Conservation (phyloP, 768 basidiomycete species). For the Suillus cothurnatus region DNA sequence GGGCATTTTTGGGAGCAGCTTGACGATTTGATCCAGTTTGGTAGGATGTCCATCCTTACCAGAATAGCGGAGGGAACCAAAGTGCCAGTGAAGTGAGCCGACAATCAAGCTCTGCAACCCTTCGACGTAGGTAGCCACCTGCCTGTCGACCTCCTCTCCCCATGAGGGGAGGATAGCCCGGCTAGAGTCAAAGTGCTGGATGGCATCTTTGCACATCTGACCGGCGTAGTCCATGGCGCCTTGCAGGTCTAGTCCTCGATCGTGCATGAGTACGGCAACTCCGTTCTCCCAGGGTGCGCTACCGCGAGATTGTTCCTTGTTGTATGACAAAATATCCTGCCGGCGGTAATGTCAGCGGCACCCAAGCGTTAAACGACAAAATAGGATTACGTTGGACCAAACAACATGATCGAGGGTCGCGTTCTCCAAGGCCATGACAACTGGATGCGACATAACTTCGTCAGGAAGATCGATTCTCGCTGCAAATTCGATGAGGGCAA, state of each 20-base stretch:
- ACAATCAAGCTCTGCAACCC: conserved; percentile 72
- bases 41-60: conserved; percentile 55
- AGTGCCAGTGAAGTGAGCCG: conserved; percentile 74
- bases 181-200: conserved; percentile 52
- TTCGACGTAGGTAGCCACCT: conserved; percentile 59
- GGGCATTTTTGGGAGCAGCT: conserved; percentile 45
- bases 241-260: conserved; percentile 59
- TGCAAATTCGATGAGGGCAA: conserved; percentile 57
- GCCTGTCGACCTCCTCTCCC: conserved; percentile 58
- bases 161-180: conserved; percentile 57
- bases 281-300: conserved; percentile 63
- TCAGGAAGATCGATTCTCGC: conserved; percentile 53
- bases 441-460: conserved; percentile 52
- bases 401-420: conserved; percentile 53
- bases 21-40: conserved; percentile 54
- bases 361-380: conserved; percentile 2
- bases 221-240: conserved; percentile 66
- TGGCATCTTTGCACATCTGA: conserved; percentile 39
- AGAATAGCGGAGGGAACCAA: conserved; percentile 69
- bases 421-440: conserved; percentile 46
- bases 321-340: conserved; percentile 73
- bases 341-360: conserved; percentile 4
- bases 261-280: conserved; percentile 35
- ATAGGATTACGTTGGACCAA: conserved; percentile 42
- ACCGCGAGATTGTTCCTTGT: conserved; percentile 69